These are phyloP conservation scores for Lasiodiplodia sp. DNA, from an alignment of 2,329 filamentous ascomycete species.

Conservation along the genomic window DNA sequence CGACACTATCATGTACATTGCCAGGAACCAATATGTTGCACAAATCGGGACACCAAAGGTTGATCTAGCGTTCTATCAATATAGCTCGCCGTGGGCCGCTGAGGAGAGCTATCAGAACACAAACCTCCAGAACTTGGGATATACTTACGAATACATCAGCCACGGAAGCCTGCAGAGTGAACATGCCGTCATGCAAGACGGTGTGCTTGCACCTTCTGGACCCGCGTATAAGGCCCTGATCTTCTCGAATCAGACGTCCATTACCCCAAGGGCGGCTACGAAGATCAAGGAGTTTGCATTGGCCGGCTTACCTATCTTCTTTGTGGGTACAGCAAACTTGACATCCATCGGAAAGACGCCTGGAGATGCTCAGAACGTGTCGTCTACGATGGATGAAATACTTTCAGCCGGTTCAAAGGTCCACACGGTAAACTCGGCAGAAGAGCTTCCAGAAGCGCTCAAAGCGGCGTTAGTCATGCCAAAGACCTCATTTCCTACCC, in stretches of 20 bases:
- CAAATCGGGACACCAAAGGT: conserved; percentile 50
- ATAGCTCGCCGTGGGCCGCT: conserved; percentile 31
- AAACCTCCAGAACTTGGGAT: conserved; percentile 39
- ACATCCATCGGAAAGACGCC: conserved; percentile 19
- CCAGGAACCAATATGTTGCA: conserved; percentile 48
- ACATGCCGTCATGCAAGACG: conserved; percentile 46
- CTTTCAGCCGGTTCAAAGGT: conserved; percentile 40
- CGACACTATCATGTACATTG: conserved; percentile 48
- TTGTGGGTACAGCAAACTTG: conserved; percentile 37
- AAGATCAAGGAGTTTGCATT: conserved; percentile 47
- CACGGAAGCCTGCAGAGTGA: conserved; percentile 54
- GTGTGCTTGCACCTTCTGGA: conserved; percentile 45
- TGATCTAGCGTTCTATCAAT: conserved; percentile 53
- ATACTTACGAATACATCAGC: conserved; percentile 54
- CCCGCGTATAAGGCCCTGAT: conserved; percentile 55
- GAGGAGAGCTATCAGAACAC: conserved; percentile 31
- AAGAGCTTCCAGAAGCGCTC: conserved; percentile 43
- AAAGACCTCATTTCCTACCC: conserved; percentile 36
- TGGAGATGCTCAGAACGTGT: conserved; percentile 1
- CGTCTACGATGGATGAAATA: neutral
- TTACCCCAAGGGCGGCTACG: conserved; percentile 46
- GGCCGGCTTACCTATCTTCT: conserved; percentile 53
- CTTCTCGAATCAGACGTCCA: conserved; percentile 43
- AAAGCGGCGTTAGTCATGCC: conserved; percentile 43
- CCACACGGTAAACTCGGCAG: conserved; percentile 39